These are phyloP conservation scores for Magnaporthiopsis rhizophila DNA, from an alignment of 2,329 filamentous ascomycete species.

Conservation along the genomic window DNA sequence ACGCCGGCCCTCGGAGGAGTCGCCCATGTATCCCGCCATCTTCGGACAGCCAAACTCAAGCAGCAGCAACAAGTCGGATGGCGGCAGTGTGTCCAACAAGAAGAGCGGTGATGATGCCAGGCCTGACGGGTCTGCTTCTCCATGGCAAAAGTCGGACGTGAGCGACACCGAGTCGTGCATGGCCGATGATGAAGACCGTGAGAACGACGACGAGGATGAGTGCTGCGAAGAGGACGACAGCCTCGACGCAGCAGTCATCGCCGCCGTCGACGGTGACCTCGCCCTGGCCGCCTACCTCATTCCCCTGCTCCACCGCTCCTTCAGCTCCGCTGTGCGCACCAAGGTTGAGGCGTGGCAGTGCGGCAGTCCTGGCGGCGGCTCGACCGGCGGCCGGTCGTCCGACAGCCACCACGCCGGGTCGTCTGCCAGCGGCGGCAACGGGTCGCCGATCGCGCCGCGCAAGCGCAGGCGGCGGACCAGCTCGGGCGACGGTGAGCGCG, in stretches of 20 bases:
- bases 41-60: conserved; percentile 1
- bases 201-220: conserved; percentile 15
- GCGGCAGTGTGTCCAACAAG: background rate
- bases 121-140: background rate
- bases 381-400: background rate
- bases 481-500: conserved; percentile 10
- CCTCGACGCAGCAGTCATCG: conserved; percentile 17
- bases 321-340: conserved; percentile 13
- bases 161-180: conserved; percentile 12
- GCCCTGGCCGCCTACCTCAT: conserved; percentile 17
- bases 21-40: conserved; percentile 2
- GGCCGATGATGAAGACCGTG: conserved; percentile 10
- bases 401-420: conserved; percentile 1
- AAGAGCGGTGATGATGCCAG: background rate
- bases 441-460: conserved; percentile 9
- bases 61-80: conserved; percentile 1
- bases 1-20: background rate
- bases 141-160: background rate
- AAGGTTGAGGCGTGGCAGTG: conserved; percentile 19
- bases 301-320: conserved; percentile 16
- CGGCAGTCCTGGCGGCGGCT: conserved; percentile 2
- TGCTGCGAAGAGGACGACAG: conserved; percentile 17
- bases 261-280: conserved; percentile 16
- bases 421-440: conserved; percentile 6
- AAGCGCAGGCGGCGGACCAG: conserved; percentile 14